Base-by-base conservation (phyloP, 2,329 filamentous ascomycete genomes). In the Myriosclerotinia duriaeana region DNA sequence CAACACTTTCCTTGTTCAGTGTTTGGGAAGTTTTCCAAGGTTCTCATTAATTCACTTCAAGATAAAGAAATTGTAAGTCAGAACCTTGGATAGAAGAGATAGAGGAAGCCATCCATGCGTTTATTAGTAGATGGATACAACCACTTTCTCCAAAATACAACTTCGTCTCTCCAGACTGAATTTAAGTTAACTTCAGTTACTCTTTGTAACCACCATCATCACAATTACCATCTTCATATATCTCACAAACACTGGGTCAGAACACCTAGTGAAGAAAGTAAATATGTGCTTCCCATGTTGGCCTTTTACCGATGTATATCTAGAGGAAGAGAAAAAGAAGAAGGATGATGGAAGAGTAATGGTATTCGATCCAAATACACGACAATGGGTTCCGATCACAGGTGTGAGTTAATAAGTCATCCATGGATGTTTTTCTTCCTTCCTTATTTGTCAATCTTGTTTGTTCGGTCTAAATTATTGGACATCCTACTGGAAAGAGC, bases 271-370 rank as follows among this genome's bases (percentile, higher is more conserved):
- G 1, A 36, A 34, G 7, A 22, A 1, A 6, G 26, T 5, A 42
- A 69, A 63, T 4, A 71, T 72, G 72, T 73, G 72, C 46, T 26
- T 71, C 15, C 70, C 71, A 15, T 74, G 72, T 52, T 72, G 66
- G 68, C 69, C 71, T 3, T 72, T 67, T 22, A 59, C 69, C 2
- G 71, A 73, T 22, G 46, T 74, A 17, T 70, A 68, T 53, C 50
- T 75, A 3, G 72, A 74, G 59, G 72, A 74, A 14, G 65, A 68
- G 22, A 40, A 63, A 3, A 56, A 64, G 15, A 62, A 66, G 40
- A 69, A 70, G 66, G 30, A 65, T 8, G 34, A 3, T 53, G 65
- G 66, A 15, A 30, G 65, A 7, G 53, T 69, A 4, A 14, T 67
- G n/a, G 65, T 67, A 8, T 72, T 64, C 42, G 72, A 75, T 69